Percentiles rank a stretch among this genome's conserved stretches.
phyloP scores from a whole-genome alignment of 2,329 filamentous ascomycete species.

The Penicillium sp. region DNA sequence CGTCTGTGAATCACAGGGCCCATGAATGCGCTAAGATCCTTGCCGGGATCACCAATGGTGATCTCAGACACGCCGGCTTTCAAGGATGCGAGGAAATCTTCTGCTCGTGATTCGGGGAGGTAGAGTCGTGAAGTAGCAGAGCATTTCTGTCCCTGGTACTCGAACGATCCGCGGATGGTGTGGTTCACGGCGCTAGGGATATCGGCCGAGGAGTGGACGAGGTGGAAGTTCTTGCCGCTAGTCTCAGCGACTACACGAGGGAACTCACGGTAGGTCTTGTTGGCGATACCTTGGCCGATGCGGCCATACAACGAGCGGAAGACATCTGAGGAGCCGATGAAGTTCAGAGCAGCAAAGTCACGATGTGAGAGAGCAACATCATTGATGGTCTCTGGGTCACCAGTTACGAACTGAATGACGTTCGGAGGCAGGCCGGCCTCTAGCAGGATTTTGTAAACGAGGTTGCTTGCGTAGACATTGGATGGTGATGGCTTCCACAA shows the following conservation, averaged over 20 bases:
- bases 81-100: constrained; percentile 61
- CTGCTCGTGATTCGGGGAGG: constrained; percentile 66
- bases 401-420: constrained; percentile 89
- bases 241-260: constrained; percentile 83
- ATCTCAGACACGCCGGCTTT: constrained; percentile 60
- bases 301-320: constrained; percentile 82
- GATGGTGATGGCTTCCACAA: constrained; percentile 91
- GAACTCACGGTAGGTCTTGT: constrained; percentile 73
- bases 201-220: constrained; percentile 69
- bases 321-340: constrained; percentile 82
- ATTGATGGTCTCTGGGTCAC: constrained; percentile 77
- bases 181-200: constrained; percentile 69
- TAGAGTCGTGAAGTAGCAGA: constrained; percentile 73
- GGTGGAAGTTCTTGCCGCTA: constrained; percentile 85
- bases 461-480: constrained; percentile 77
- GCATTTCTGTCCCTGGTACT: constrained; percentile 87
- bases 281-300: constrained; percentile 71
- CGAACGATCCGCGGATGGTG: constrained; percentile 77
- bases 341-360: constrained; percentile 80
- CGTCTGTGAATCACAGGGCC: constrained; percentile 75
- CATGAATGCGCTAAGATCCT: constrained; percentile 58
- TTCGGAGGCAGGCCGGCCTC: constrained; percentile 83
- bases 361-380: constrained; percentile 66
- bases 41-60: constrained; percentile 53
- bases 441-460: constrained; percentile 84